These are phyloP conservation scores for Penicillium ochrochloron DNA, from an alignment of 495 filamentous ascomycete genomes.

Conservation along the genomic window DNA sequence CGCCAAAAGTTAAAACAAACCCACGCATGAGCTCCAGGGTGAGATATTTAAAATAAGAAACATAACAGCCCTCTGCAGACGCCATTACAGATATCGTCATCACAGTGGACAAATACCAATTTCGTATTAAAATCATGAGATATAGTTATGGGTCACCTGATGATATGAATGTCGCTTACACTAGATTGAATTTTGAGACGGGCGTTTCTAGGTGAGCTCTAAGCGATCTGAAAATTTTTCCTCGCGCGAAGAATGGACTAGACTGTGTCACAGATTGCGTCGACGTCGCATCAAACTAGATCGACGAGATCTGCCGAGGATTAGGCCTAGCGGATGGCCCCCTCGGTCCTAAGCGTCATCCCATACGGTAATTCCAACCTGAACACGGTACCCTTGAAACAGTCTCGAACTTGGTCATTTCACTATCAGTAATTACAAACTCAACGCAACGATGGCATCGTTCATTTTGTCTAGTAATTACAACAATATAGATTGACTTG, in stretches of 20 bases:
- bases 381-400: not conserved
- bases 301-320: slow-evolving; percentile 24
- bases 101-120: not conserved
- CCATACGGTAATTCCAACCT: not conserved
- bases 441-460: not conserved
- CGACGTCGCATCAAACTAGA: slow-evolving; percentile 25
- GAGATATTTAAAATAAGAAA: not conserved
- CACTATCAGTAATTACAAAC: not conserved
- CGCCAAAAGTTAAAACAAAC: slow-evolving; percentile 3
- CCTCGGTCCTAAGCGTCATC: not conserved
- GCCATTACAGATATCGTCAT: not conserved
- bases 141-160: not conserved
- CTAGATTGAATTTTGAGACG: not conserved
- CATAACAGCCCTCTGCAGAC: not conserved
- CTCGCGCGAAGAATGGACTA: not conserved
- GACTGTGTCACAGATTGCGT: slow-evolving; percentile 4
- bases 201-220: not conserved
- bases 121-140: not conserved
- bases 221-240: not conserved
- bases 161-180: not conserved
- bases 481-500: not conserved
- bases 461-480: too few species aligned
- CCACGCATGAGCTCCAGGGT: not conserved
- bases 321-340: slow-evolving; percentile 2
- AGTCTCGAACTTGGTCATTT: not conserved